phyloP scores from a whole-genome alignment of 805 yeast genomes.

The Zygotorulaspora sp. region DNA sequence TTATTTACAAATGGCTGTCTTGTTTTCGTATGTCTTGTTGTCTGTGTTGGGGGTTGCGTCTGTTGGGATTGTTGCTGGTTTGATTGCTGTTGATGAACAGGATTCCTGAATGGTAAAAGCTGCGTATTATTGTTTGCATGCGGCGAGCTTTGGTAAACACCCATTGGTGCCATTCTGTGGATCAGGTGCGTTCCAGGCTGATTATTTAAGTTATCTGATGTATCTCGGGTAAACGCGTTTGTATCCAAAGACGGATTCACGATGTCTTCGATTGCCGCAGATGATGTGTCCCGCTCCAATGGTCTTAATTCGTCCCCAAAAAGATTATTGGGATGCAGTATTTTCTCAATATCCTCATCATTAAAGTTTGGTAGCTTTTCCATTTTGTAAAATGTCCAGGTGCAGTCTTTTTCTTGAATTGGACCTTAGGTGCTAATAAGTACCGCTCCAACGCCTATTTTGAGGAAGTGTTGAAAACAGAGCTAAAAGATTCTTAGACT shows the following conservation, averaged over 20 bases:
- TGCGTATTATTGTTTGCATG: slow-evolving; percentile 14
- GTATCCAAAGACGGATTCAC: slow-evolving; percentile 27
- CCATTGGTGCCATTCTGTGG: slow-evolving; percentile 17
- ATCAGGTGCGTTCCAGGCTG: slow-evolving; percentile 15
- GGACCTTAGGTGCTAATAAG: no score
- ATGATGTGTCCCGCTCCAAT: slow-evolving; percentile 8
- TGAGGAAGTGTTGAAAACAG: no score
- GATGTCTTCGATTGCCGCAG: slow-evolving; percentile 29
- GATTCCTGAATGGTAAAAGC: slow-evolving; percentile 14
- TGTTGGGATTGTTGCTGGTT: slow-evolving; percentile 4
- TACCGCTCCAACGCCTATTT: no score
- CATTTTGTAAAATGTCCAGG: slow-evolving; percentile 2
- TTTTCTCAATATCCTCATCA: slow-evolving; percentile 29
- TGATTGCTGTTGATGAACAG: slow-evolving; percentile 9
- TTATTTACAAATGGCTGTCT: slow-evolving; percentile 91
- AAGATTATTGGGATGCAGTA: slow-evolving; percentile 18
- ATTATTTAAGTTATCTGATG: slow-evolving; percentile 2
- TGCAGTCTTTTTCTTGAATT: no score
- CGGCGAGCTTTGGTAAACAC: slow-evolving; percentile 12
- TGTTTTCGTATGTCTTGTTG: slow-evolving; percentile 38
- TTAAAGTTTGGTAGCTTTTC: slow-evolving; percentile 18
- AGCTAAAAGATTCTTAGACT: no score
- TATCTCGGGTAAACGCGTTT: slow-evolving; percentile 5
- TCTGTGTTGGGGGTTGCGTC: slow-evolving; percentile 2
- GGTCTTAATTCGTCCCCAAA: slow-evolving; percentile 16